These are phyloP conservation scores for Podospora pseudoanserina DNA, from an alignment of 495 filamentous ascomycete genomes.

Conservation along the genomic window DNA sequence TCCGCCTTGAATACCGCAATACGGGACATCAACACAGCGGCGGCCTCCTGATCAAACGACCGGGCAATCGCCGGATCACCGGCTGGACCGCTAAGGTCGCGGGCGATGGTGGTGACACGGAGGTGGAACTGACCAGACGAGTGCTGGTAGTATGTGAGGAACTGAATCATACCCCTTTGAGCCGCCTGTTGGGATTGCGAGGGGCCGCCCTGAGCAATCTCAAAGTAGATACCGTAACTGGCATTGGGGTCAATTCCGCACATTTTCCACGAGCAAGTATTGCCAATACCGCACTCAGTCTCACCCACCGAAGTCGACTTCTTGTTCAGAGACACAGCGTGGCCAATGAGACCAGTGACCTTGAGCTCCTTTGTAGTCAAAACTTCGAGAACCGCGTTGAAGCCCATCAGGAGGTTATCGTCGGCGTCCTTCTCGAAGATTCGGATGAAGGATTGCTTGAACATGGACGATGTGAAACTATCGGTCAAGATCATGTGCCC, in stretches of 20 bases:
- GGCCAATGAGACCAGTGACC: constrained; percentile 96
- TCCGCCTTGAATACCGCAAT: constrained; percentile 99
- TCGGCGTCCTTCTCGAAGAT: constrained; percentile 96
- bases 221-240: constrained; percentile 95
- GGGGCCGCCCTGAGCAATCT: constrained; percentile 92
- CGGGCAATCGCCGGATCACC: constrained; percentile 97
- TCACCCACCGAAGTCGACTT: constrained; percentile 96
- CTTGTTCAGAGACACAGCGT: constrained; percentile 95
- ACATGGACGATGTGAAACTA: constrained; percentile 98
- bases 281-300: constrained; percentile 97
- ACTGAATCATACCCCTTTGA: constrained; percentile 96
- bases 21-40: constrained; percentile 95
- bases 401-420: constrained; percentile 95
- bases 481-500: constrained; percentile 99
- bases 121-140: constrained; percentile 95
- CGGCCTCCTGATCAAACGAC: constrained; percentile 97
- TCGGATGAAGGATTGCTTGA: constrained; percentile 97
- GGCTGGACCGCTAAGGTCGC: constrained; percentile 87
- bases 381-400: constrained; percentile 95
- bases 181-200: constrained; percentile 79
- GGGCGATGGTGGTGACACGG: constrained; percentile 87
- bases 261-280: constrained; percentile 99
- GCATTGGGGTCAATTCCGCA: constrained; percentile 92
- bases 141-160: constrained; percentile 98
- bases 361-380: constrained; percentile 98